Base-by-base conservation (phyloP, 306 rosid genomes). In the Prunus campanulata region DNA sequence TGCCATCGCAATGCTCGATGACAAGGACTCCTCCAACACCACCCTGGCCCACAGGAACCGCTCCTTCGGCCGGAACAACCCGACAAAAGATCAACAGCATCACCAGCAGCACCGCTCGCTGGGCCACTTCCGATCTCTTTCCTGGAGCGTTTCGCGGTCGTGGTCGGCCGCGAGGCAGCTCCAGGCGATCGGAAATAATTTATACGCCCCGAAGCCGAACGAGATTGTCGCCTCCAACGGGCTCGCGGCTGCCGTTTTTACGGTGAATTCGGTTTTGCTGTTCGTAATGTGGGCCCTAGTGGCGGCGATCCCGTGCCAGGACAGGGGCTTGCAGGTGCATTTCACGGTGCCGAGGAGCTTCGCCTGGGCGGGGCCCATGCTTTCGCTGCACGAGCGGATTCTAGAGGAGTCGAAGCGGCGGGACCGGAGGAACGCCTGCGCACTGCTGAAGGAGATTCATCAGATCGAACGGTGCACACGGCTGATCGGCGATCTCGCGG, bases 261-360 rank as follows among this genome's bases (percentile, higher is more conserved):
- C 92, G 1, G 82, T 89, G 86, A 94, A 83, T 71, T 80, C 83
- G 18, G 69, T 94, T 13, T 66, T 94, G 46, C 74, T 92, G 74
- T 90, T 94, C 64, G 85, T 87, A 65, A 90, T 86, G 96, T 94
- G 97, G 98, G 91, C 89, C 29, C 81, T 94, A 56, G 98, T 94
- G 77, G 98, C 98, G 14, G 96, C 98, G 19, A 92, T 94, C 80
- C 98, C 98, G 1, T 94, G 98, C 86, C 98, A 94, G 86, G 97
- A 94, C 73, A 85, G 98, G 0, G 97, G 98, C 5, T 81, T 94
- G 16, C 87, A 88, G 68, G 87, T 90, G 44, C 94, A 92, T 72
- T 88, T 90, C 72, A 70, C 84, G 0, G 50, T 86, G 29, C 88
- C 95, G 0, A 68, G 95, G 75, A 84, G 86, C 18, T 83, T 87